Percentiles rank a stretch among this genome's conserved stretches.
phyloP scores from a whole-genome alignment of 371 early-diverging fungal genomes.

The Actinomucor elegans region DNA sequence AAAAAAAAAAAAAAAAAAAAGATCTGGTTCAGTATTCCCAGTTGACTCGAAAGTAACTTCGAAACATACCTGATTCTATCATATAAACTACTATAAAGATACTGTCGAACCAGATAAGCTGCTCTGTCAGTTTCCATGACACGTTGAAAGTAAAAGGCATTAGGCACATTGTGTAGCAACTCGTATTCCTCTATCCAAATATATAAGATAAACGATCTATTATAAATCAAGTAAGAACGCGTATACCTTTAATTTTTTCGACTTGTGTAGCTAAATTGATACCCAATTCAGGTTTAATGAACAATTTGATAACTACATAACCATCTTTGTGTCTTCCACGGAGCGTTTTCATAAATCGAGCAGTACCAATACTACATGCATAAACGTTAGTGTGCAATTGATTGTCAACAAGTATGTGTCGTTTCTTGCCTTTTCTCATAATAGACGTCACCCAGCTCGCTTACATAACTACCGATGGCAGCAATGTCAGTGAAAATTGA shows the following conservation, averaged over 20 bases:
- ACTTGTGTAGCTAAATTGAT: conserved; percentile 63
- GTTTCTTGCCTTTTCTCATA: conserved; percentile 67
- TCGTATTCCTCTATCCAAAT: conserved; percentile 61
- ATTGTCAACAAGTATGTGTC: neutral
- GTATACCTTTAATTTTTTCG: conserved; percentile 57
- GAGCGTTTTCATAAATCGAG: conserved; percentile 93
- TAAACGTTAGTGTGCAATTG: neutral
- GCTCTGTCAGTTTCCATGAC: conserved; percentile 90
- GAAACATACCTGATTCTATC: conserved; percentile 86
- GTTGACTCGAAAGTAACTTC: too few relatives aligned
- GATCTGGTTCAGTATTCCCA: too few relatives aligned
- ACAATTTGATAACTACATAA: conserved; percentile 87
- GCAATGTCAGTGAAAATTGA: conserved; percentile 66
- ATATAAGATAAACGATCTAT: neutral
- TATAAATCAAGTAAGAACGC: neutral
- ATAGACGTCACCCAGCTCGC: conserved; percentile 70
- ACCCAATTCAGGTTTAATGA: conserved; percentile 80
- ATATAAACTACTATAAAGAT: conserved; percentile 85
- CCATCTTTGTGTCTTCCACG: conserved; percentile 77
- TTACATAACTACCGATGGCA: conserved; percentile 69
- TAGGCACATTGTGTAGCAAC: conserved; percentile 66
- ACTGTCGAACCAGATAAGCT: conserved; percentile 87
- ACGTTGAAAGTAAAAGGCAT: conserved; percentile 76
- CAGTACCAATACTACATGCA: conserved; percentile 74
- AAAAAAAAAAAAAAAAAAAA: neutral